A percentile compares a stretch with the other conserved stretches of the same genome.
Conservation (phyloP, 345 rosid species). For the Clausena lansium region DNA sequence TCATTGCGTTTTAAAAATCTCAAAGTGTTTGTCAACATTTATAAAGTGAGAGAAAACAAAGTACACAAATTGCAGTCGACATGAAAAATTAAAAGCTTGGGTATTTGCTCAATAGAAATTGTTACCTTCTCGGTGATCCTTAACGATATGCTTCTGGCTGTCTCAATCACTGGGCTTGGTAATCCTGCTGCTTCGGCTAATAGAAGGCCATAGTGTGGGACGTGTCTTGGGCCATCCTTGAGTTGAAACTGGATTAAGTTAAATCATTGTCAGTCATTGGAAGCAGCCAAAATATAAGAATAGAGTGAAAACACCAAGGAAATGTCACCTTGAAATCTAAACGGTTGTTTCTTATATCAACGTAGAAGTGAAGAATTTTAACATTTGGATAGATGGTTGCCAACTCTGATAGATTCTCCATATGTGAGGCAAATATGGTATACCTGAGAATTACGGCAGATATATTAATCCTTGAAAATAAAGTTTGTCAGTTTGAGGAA, state of each 20-base stretch:
- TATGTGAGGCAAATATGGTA: slow-evolving; percentile 82
- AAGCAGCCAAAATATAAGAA: neutral
- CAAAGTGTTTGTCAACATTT: neutral
- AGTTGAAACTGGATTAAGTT: slow-evolving; percentile 60
- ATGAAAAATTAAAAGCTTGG: neutral
- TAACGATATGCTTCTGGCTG: slow-evolving; percentile 70
- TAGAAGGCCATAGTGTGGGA: slow-evolving; percentile 84
- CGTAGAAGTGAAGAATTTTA: slow-evolving; percentile 77
- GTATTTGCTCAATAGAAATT: neutral
- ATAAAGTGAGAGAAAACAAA: neutral
- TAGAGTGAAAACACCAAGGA: neutral
- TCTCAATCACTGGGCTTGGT: slow-evolving; percentile 76
- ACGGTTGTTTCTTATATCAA: slow-evolving; percentile 65
- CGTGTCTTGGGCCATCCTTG: slow-evolving; percentile 67
- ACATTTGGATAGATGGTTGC: slow-evolving; percentile 86
- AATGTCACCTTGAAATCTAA: slow-evolving; percentile 79
- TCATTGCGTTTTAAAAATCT: neutral
- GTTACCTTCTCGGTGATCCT: slow-evolving; percentile 62
- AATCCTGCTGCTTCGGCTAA: slow-evolving; percentile 86
- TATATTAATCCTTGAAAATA: neutral
- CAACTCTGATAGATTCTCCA: slow-evolving; percentile 78
- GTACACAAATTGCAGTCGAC: neutral
- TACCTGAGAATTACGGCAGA: slow-evolving; percentile 51
- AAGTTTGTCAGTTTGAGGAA: neutral
- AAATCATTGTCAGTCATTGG: slow-evolving; percentile 8